Conservation (phyloP, 257 asterid species). For the Voacanga thouarsii region DNA sequence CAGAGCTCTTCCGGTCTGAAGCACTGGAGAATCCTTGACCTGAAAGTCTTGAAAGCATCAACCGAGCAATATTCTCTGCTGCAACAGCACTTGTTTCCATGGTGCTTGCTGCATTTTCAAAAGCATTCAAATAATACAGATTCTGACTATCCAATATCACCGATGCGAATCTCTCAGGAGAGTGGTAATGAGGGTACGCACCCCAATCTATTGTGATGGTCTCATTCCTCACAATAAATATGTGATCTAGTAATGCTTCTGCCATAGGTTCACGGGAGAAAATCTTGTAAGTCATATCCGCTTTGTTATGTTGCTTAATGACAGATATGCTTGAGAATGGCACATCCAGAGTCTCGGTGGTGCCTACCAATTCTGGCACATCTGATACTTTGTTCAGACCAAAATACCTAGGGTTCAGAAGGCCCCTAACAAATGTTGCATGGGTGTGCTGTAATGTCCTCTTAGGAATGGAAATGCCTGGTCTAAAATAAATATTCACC, state of each 20-base stretch:
- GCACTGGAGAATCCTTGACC: slow-evolving; percentile 19
- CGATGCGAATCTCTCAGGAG: slow-evolving; percentile 85
- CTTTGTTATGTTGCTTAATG: slow-evolving; percentile 58
- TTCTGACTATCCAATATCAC: slow-evolving; percentile 62
- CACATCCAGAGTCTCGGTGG: slow-evolving; percentile 61
- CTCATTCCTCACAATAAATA: slow-evolving; percentile 78
- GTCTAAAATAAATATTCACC: slow-evolving; percentile 56
- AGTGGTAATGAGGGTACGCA: slow-evolving; percentile 88
- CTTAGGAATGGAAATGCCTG: slow-evolving; percentile 71
- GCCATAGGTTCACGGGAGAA: slow-evolving; percentile 74
- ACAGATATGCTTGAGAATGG: slow-evolving; percentile 84
- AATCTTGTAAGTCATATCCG: slow-evolving; percentile 74
- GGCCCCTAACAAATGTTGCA: slow-evolving; percentile 86
- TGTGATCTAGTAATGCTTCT: slow-evolving; percentile 59
- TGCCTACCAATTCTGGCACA: slow-evolving; percentile 87
- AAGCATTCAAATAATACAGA: slow-evolving; percentile 89
- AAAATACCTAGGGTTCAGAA: slow-evolving; percentile 79
- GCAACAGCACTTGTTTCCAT: slow-evolving; percentile 95
- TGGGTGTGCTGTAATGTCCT: slow-evolving; percentile 89
- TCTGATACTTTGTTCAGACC: slow-evolving; percentile 58
- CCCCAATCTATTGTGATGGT: slow-evolving; percentile 78
- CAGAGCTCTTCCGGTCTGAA: slow-evolving; percentile 42
- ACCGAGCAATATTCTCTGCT: slow-evolving; percentile 93
- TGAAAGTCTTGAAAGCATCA: slow-evolving; percentile 69
- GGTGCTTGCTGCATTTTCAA: slow-evolving; percentile 97